Evolutionary conservation across 306 rosid genomes (phyloP), one percentile per base, ranked within the genome.

Genomic region (Vigna hirtella): DNA sequence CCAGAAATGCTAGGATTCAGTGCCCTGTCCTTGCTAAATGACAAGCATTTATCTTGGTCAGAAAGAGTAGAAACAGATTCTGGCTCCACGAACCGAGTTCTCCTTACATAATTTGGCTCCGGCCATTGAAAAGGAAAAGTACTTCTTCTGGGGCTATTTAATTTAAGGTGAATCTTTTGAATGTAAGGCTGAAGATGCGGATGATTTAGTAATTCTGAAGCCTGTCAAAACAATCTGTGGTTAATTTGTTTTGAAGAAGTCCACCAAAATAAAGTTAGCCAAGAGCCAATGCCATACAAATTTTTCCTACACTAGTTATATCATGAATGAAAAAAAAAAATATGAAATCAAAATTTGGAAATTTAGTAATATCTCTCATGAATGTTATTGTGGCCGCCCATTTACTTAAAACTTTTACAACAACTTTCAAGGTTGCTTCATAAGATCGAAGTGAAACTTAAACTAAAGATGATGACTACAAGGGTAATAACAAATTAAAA

Each of bases 101-200:
- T 91, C 84, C 89, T 85, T 50, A 65, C 76, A 48, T 85, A 88
- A 81, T 85, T 81, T 57, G 96, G 38, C 26, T 90, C 88, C 1
- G 82, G 74, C 90, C 92, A 87, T 40, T 77, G 86, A 63, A 83
- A 83, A 6, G 90, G 86, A 55, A 86, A 90, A 51, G 86, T 76
- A 79, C 78, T 85, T 68, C 87, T 85, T 70, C 91, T 84, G 22
- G 97, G 96, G 82, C 73, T 84, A 70, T 87, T 95, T 81, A 88
- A 76, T 83, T 91, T 93, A 82, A 88, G 93, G 81, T 93, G 90
- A 88, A 93, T 77, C 84, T 90, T 86, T 40, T 86, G 87, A 81
- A 93, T 89, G 73, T 88, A 85, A 78, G 98, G 94, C 85, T 93
- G 97, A 85, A 95, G 95, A 74, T 81, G 88, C 34, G 97, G 93